Percentiles rank a stretch among this genome's conserved stretches.
phyloP scores from a whole-genome alignment of 2,329 filamentous ascomycete species.

The Gnomoniopsis smithogilvyi region DNA sequence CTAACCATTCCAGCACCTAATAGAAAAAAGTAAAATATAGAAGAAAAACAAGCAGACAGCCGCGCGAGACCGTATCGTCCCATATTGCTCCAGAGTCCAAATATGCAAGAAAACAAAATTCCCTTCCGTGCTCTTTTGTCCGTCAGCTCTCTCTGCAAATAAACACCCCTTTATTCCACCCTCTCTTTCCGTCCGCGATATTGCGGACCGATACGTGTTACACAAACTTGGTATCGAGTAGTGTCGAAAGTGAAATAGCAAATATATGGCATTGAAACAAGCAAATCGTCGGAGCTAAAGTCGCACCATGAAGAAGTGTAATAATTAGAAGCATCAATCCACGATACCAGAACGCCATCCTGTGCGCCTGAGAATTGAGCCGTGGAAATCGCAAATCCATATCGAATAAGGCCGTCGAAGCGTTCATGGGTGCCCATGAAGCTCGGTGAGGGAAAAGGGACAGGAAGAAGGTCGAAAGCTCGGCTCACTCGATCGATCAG shows the following conservation, averaged over 20 bases:
- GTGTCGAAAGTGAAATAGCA: neutral
- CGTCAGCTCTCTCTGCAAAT: neutral
- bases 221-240: constrained; percentile 16
- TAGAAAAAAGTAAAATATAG: constrained; percentile 1
- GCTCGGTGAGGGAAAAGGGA: constrained; percentile 3
- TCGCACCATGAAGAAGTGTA: constrained; percentile 11
- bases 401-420: constrained; percentile 3
- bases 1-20: neutral
- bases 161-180: neutral
- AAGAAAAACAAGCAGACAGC: neutral
- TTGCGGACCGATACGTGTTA: neutral
- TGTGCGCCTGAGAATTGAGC: constrained; percentile 7
- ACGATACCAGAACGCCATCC: constrained; percentile 15
- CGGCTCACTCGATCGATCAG: neutral
- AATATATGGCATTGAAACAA: constrained; percentile 10
- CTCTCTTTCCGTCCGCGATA: neutral
- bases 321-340: constrained; percentile 10
- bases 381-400: constrained; percentile 10
- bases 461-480: constrained; percentile 6
- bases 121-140: neutral
- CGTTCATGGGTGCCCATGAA: constrained; percentile 1
- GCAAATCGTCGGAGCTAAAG: neutral
- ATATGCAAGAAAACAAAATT: constrained; percentile 5
- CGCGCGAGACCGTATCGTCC: neutral
- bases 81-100: constrained; percentile 14